phyloP scores from a whole-genome alignment of 2,329 filamentous ascomycete species.

The Nakataea oryzae region DNA sequence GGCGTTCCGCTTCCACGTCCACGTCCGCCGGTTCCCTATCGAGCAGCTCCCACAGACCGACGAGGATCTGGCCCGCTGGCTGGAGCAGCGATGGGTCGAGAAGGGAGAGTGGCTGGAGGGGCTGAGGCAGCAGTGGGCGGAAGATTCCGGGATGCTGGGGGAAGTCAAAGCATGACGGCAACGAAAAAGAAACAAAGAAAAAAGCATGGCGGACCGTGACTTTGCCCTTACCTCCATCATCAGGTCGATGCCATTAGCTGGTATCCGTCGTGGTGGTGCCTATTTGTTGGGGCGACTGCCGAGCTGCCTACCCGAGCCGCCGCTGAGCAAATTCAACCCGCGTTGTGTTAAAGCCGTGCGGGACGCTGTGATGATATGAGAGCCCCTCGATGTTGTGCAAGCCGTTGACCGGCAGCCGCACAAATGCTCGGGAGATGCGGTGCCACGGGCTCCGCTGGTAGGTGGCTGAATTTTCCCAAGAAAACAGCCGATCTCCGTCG shows the following conservation, averaged over 20 bases:
- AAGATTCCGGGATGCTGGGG: slow-evolving; percentile 1
- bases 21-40: slow-evolving; percentile 36
- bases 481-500: not conserved
- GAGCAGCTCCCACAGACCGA: slow-evolving; percentile 35
- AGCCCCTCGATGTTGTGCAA: not conserved
- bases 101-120: slow-evolving; percentile 40
- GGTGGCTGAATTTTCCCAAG: not conserved
- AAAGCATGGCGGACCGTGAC: too few species aligned
- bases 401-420: not conserved
- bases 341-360: not conserved
- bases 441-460: not conserved
- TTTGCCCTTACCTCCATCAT: too few species aligned
- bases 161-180: slow-evolving; percentile 1
- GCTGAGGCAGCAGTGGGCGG: slow-evolving; percentile 29
- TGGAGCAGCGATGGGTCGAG: slow-evolving; percentile 41
- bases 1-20: slow-evolving; percentile 38
- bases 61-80: slow-evolving; percentile 36
- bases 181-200: not conserved
- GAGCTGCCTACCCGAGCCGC: not conserved
- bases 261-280: not conserved
- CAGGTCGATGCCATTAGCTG: not conserved
- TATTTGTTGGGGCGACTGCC: not conserved
- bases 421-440: not conserved
- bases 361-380: not conserved
- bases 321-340: not conserved